phyloP scores from a whole-genome alignment of 2,329 filamentous ascomycete genomes.

The Pseudogymnoascus sp. region DNA sequence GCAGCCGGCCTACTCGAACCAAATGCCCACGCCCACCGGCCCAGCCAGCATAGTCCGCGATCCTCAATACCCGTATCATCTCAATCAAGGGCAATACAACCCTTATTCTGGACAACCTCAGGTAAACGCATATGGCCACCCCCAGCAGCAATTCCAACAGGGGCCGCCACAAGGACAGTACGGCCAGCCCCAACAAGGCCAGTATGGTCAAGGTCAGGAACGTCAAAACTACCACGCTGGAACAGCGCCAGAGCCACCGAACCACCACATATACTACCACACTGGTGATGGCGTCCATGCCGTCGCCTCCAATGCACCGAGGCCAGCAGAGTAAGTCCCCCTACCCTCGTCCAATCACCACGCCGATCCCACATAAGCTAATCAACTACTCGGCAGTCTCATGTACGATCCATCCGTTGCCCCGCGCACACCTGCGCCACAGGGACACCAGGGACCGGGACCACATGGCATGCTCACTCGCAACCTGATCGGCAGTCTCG shows the following conservation, averaged over 20 bases:
- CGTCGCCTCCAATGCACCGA: constrained; percentile 12
- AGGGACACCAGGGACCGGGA: constrained; percentile 33
- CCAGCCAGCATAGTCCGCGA: constrained; percentile 33
- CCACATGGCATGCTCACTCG: constrained; percentile 73
- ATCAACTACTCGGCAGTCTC: background rate
- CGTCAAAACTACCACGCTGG: constrained; percentile 3
- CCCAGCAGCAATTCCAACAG: constrained; percentile 24
- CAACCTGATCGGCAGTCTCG: constrained; percentile 87
- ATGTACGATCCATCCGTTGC: constrained; percentile 14
- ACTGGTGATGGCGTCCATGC: constrained; percentile 11
- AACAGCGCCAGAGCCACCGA: constrained; percentile 13
- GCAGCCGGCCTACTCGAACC: constrained; percentile 24
- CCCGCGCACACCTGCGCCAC: constrained; percentile 35
- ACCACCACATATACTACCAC: constrained; percentile 21
- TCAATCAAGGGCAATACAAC: constrained; percentile 14
- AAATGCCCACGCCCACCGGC: constrained; percentile 24
- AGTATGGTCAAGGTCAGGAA: constrained; percentile 3
- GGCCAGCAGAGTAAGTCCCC: constrained; percentile 3
- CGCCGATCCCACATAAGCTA: constrained; percentile 15
- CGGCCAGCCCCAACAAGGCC: constrained; percentile 26
- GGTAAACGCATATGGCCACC: constrained; percentile 13
- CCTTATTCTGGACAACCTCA: constrained; percentile 23
- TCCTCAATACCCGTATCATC: constrained; percentile 23
- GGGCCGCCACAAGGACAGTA: constrained; percentile 32
- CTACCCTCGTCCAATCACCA: background rate